Conservation (phyloP, 2,329 filamentous ascomycete species). For the Bipolaris cookei region DNA sequence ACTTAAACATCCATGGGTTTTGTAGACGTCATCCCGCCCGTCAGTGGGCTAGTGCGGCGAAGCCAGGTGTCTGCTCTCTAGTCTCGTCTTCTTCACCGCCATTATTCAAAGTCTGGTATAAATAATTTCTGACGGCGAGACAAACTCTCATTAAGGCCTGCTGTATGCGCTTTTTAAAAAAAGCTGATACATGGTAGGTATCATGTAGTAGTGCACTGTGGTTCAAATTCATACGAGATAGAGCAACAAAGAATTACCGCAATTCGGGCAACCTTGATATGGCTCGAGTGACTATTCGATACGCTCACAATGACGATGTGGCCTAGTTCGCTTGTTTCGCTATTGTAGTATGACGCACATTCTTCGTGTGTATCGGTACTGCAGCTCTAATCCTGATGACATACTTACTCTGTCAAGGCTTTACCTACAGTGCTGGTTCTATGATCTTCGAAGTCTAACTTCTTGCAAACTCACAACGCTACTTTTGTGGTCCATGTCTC, state of each 20-base stretch:
- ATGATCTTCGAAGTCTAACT: not conserved
- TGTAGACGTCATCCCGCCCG: constrained; percentile 28
- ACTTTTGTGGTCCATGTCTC: too few relatives aligned
- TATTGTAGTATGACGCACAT: constrained; percentile 54
- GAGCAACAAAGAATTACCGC: constrained; percentile 73
- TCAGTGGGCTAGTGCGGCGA: constrained; percentile 33
- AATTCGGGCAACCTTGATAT: constrained; percentile 59
- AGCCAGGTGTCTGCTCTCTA: constrained; percentile 33
- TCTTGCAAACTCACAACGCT: not conserved
- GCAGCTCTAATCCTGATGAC: not conserved
- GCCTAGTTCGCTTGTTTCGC: constrained; percentile 58
- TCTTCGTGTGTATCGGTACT: constrained; percentile 63
- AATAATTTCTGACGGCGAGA: constrained; percentile 18
- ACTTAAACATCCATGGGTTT: constrained; percentile 11
- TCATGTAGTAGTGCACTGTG: constrained; percentile 31
- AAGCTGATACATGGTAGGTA: constrained; percentile 37
- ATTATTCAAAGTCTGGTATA: constrained; percentile 1
- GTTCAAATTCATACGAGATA: constrained; percentile 54
- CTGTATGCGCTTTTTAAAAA: constrained; percentile 31
- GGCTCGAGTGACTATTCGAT: constrained; percentile 54
- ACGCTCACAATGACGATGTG: constrained; percentile 73
- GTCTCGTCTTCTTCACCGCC: constrained; percentile 23
- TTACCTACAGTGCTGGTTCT: not conserved
- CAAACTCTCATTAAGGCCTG: constrained; percentile 17
- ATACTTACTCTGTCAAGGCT: not conserved